Conservation (phyloP, 1,284 basidiomycete species). For the Ceratobasidium papillatum region DNA sequence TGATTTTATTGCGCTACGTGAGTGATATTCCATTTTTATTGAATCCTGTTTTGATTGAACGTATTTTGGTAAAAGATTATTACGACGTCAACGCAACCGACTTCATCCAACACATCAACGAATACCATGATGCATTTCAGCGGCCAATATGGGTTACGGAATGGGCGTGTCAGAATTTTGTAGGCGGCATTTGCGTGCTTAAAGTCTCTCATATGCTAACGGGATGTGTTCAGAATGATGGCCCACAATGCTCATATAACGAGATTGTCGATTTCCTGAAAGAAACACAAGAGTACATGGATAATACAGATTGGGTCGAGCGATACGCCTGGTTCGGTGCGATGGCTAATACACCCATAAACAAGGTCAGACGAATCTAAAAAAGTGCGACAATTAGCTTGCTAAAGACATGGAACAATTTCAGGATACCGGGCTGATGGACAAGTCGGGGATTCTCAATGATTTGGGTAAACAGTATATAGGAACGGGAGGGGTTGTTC, state of each 20-base stretch:
- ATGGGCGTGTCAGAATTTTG: constrained; percentile 44
- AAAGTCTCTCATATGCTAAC: not conserved
- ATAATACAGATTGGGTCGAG: constrained; percentile 56
- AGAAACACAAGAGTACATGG: constrained; percentile 56
- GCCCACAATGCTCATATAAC: constrained; percentile 52
- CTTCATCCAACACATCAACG: constrained; percentile 40
- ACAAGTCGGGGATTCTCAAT: constrained; percentile 23
- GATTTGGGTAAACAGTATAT: constrained; percentile 39
- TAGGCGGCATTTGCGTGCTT: not conserved
- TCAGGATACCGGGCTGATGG: constrained; percentile 38
- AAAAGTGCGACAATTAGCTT: not conserved
- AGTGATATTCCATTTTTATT: constrained; percentile 47
- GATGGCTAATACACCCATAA: constrained; percentile 31
- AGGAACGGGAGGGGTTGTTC: not conserved
- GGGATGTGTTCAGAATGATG: not conserved
- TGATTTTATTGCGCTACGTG: constrained; percentile 58
- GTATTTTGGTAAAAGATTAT: constrained; percentile 25
- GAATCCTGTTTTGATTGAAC: constrained; percentile 52
- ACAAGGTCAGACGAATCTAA: constrained; percentile 21
- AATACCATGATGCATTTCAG: constrained; percentile 29
- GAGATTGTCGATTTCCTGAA: constrained; percentile 56
- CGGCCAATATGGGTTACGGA: constrained; percentile 44
- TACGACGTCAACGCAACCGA: constrained; percentile 39
- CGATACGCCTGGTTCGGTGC: constrained; percentile 60
- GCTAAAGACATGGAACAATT: too few species aligned